A percentile compares a stretch with the other conserved stretches of the same genome.
These are phyloP conservation scores for Arctium minus DNA, from an alignment of 129 eudicot genomes.

Conservation along the genomic window DNA sequence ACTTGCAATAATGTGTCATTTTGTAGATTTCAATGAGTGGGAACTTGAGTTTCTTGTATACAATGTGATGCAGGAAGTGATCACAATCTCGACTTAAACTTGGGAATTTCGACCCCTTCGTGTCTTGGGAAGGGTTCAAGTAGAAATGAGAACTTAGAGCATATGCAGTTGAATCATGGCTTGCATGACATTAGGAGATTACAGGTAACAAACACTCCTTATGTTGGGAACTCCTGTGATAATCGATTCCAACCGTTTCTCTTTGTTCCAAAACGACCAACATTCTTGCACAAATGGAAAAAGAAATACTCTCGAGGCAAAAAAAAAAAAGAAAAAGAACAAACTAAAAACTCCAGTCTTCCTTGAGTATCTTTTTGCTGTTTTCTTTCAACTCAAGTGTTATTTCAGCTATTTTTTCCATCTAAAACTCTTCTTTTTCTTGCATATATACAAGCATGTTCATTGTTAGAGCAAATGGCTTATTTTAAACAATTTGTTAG, in stretches of 20 bases:
- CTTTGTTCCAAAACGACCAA: too few species aligned
- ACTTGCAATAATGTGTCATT: neutral
- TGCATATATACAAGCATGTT: too few species aligned
- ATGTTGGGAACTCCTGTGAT: too few species aligned
- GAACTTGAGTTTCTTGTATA: neutral
- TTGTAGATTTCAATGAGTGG: neutral
- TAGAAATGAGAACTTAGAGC: constrained; percentile 20
- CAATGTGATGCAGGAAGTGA: constrained; percentile 30
- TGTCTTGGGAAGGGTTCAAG: constrained; percentile 26
- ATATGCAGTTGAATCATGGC: constrained; percentile 24
- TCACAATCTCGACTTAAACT: constrained; percentile 55
- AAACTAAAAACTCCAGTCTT: too few species aligned
- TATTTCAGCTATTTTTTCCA: too few species aligned
- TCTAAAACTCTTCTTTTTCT: too few species aligned
- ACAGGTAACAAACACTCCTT: constrained; percentile 25
- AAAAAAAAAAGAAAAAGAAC: too few species aligned
- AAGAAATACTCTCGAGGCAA: too few species aligned
- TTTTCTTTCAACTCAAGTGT: too few species aligned
- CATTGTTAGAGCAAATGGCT: neutral
- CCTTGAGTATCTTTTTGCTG: too few species aligned
- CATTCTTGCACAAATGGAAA: too few species aligned
- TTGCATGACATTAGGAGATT: constrained; percentile 30
- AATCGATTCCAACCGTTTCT: too few species aligned
- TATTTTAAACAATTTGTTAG: neutral
- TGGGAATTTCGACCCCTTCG: constrained; percentile 54